Evolutionary conservation across 805 yeast genomes (phyloP), one percentile per base, ranked within the genome.

Genomic region (Saccharomycopsis malanga): DNA sequence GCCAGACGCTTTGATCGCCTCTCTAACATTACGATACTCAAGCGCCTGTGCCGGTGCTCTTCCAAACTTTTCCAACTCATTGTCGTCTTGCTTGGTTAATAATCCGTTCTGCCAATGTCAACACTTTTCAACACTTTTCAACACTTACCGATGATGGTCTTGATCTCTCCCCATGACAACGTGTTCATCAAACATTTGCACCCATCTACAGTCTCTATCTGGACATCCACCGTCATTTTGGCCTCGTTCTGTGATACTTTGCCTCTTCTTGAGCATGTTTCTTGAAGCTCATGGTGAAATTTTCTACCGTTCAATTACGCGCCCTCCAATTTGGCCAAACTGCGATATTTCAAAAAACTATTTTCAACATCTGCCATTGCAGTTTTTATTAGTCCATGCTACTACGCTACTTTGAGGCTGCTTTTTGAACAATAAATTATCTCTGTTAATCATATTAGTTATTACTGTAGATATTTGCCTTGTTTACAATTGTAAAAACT

Each of bases 51-150:
- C 24, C 6, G 44, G 38, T 14, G 34, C n/a, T 36, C 53, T 37
- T 6, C 45, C 50, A 35, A 50, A 50, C 5, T 20, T 12, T 10
- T 47, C 48, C 5, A 50, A 25, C 15, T 34, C 25, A 20, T 50
- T 50, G 14, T 35, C 34, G 15, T 44, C 14, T 27, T 10, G 15
- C n/a, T n/a, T n/a, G n/a, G n/a, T n/a, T n/a, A n/a, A n/a, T n/a
- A n/a, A n/a, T n/a, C n/a, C 4, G 17, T 15, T 29, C 25, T 9
- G 30, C 30, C 30, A 27, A 27, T 27, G n/a, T n/a, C n/a, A n/a
- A n/a, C n/a, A n/a, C n/a, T n/a, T n/a, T n/a, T n/a, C n/a, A n/a
- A n/a, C n/a, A n/a, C n/a, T n/a, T n/a, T n/a, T n/a, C n/a, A n/a
- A n/a, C 12, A 27, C 30, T 27, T 25, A 12, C 29, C 17, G n/a